Evolutionary conservation across 805 yeast species (phyloP).

Genomic region (Clavispora phyllophila): DNA sequence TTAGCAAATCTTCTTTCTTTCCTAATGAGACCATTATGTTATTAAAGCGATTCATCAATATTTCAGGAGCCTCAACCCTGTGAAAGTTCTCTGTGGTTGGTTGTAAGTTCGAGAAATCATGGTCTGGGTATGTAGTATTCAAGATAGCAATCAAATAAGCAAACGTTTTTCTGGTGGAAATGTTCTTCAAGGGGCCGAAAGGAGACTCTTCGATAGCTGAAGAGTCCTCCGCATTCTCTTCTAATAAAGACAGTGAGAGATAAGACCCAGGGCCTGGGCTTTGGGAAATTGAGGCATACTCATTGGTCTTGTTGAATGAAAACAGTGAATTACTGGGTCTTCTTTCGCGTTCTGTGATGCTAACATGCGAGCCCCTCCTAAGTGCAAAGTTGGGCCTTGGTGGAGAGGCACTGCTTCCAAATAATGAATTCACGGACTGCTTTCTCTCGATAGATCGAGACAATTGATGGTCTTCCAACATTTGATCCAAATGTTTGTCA

Average conservation of each 20-base stretch:
- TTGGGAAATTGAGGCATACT: slow-evolving; percentile 2
- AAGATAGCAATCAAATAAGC: slow-evolving; percentile 86
- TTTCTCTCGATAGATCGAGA: slow-evolving; percentile 34
- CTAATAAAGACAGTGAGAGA: slow-evolving; percentile 9
- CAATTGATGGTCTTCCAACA: slow-evolving; percentile 40
- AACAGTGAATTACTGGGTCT: slow-evolving; percentile 25
- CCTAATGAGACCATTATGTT: slow-evolving; percentile 58
- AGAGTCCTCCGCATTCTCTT: slow-evolving; percentile 7
- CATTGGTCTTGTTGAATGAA: slow-evolving; percentile 15
- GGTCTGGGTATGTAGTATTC: slow-evolving; percentile 92
- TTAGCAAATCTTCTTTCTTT: slow-evolving; percentile 35
- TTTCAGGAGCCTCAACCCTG: slow-evolving; percentile 32
- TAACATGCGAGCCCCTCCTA: slow-evolving; percentile 22
- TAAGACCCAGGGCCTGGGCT: slow-evolving; percentile 4
- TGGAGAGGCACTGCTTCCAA: slow-evolving; percentile 36
- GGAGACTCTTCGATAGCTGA: slow-evolving; percentile 51
- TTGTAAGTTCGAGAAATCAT: slow-evolving; percentile 82
- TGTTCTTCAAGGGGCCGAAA: slow-evolving; percentile 85
- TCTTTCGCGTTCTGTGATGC: slow-evolving; percentile 21
- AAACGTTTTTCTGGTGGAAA: slow-evolving; percentile 83
- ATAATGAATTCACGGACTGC: slow-evolving; percentile 30
- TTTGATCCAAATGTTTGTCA: slow-evolving; percentile 69
- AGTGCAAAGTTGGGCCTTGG: slow-evolving; percentile 15
- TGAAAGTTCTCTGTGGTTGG: slow-evolving; percentile 62
- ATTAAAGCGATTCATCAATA: slow-evolving; percentile 63